Base-by-base conservation (phyloP, 192 early-diverging fungal species). In the Gamsiella multidivaricata region DNA sequence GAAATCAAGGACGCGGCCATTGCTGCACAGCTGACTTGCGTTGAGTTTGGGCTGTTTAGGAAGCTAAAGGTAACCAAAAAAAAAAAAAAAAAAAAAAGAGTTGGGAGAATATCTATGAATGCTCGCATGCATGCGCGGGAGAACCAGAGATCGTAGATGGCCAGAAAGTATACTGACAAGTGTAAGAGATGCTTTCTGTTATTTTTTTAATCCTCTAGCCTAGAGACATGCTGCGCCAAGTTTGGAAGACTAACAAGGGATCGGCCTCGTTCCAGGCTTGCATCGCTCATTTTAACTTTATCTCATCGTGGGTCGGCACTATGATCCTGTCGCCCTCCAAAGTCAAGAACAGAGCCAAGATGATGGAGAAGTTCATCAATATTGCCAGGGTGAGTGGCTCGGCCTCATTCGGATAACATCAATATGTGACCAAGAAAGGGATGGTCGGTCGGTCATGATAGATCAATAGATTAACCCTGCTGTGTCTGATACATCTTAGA, bases 251-350 rank as follows among this genome's bases (percentile, higher is more conserved):
- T 2, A 74, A 54, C 28, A 76, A 64, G 47, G 61, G 59, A 32
- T 69, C 61, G 20, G 60, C 65, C 59, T 70, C 61, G 39, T 80
- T 87, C 71, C 85, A 86, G 41, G 88, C 88, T 3, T 88, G 82
- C 26, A 89, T 93, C 32, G 81, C 84, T 5, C 92, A 92, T 55
- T 91, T 91, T 58, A 93, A 91, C 59, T 89, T 86, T 57, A 87
- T 91, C n/a, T 91, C 90, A 7, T 76, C 88, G 5, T 93, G 92
- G 92, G 92, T 91, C 2, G 69, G 85, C 3, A 91, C 91, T 6
- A 82, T 87, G 53, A 84, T 94, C 66, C 66, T 94, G 23, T 70
- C 81, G 15, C 89, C 91, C 47, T 53, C 76, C 14, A 90, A 92
- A 63, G 79, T 85, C 29, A 90, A 87, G 45, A 65, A 80, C 60